Conservation (phyloP, 2,329 filamentous ascomycete species). For the Pestalotiopsis sp. region DNA sequence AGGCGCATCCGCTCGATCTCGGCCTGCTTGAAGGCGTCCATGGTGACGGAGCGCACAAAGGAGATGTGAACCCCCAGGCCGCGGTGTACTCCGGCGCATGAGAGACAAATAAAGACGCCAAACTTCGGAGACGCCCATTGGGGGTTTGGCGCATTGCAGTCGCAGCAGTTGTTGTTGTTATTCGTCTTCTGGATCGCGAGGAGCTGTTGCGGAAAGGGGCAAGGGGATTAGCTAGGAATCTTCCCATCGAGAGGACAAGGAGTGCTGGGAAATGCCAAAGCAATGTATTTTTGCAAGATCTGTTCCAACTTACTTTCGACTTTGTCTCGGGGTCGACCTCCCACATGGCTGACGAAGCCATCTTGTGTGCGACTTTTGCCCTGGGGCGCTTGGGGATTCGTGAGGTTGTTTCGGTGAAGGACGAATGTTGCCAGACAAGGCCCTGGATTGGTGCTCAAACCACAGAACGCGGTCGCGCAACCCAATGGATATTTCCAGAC, state of each 20-base stretch:
- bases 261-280: not conserved
- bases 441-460: not conserved
- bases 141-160: conserved; percentile 92
- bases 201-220: conserved; percentile 57
- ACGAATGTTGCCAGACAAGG: not conserved
- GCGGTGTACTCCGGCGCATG: conserved; percentile 91
- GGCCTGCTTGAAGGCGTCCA: conserved; percentile 95
- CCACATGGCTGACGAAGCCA: conserved; percentile 85
- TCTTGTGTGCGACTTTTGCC: conserved; percentile 23
- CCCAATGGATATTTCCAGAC: not conserved
- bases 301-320: conserved; percentile 72
- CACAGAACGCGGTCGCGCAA: not conserved
- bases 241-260: not conserved
- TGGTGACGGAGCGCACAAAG: conserved; percentile 95
- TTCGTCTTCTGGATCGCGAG: conserved; percentile 88
- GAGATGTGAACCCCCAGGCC: conserved; percentile 97
- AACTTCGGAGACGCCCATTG: conserved; percentile 99
- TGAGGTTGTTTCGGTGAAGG: not conserved
- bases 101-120: conserved; percentile 97
- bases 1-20: conserved; percentile 94
- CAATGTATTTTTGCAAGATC: not conserved
- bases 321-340: conserved; percentile 97
- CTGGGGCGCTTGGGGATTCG: not conserved
- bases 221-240: not conserved
- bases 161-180: conserved; percentile 88